These are phyloP conservation scores for Dioszegia hungarica DNA, from an alignment of 768 basidiomycete genomes.

Conservation along the genomic window DNA sequence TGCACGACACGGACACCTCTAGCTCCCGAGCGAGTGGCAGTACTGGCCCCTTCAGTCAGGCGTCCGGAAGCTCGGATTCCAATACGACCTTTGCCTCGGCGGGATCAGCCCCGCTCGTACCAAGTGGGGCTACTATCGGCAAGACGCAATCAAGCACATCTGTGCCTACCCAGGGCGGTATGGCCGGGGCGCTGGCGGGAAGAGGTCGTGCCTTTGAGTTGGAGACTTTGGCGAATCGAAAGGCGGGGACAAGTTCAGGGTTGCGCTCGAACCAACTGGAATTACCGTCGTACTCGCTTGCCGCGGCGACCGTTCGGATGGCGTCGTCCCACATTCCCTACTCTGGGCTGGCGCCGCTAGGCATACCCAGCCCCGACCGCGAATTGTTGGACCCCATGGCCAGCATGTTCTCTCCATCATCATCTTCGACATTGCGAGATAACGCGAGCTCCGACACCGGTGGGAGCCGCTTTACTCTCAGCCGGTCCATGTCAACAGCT, in stretches of 20 bases:
- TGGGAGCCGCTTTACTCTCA: constrained; percentile 42
- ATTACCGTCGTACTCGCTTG: constrained; percentile 36
- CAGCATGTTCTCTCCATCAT: constrained; percentile 5
- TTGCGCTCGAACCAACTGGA: constrained; percentile 25
- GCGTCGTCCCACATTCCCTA: constrained; percentile 26
- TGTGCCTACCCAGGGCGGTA: neutral
- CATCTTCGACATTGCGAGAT: constrained; percentile 7
- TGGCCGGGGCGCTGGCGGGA: constrained; percentile 9
- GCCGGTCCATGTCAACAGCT: constrained; percentile 48
- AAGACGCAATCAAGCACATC: constrained; percentile 2
- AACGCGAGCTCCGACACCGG: constrained; percentile 38
- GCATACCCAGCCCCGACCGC: constrained; percentile 82
- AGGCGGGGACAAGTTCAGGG: neutral
- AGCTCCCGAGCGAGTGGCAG: constrained; percentile 8
- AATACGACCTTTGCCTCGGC: constrained; percentile 15
- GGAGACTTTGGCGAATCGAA: constrained; percentile 14
- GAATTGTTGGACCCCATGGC: constrained; percentile 84
- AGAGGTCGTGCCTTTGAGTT: constrained; percentile 23
- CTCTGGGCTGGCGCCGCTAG: constrained; percentile 71
- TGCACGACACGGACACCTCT: constrained; percentile 6
- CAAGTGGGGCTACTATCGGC: neutral
- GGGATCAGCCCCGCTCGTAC: constrained; percentile 24
- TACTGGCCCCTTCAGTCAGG: constrained; percentile 1
- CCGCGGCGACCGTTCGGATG: constrained; percentile 44
- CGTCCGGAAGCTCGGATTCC: constrained; percentile 17